Evolutionary conservation across 805 yeast species (phyloP).

Genomic region (Myxozyma monticola): DNA sequence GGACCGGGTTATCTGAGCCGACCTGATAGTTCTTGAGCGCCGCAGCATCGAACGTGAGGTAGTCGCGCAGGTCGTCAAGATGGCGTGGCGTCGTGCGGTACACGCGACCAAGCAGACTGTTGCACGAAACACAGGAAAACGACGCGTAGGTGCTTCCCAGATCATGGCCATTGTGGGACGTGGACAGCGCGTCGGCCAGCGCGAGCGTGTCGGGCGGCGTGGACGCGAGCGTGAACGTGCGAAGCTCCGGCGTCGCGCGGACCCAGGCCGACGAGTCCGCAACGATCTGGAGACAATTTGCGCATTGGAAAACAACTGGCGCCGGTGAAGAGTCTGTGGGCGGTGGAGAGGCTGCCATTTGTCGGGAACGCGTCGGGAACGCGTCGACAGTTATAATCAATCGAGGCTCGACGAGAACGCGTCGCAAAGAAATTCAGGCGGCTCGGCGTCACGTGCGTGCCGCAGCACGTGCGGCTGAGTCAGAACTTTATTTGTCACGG

Average conservation of each 20-base stretch:
- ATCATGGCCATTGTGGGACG: slow-evolving; percentile 30
- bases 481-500: too few relatives aligned
- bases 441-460: too few relatives aligned
- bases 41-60: slow-evolving; percentile 31
- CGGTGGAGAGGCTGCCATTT: too few relatives aligned
- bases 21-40: slow-evolving; percentile 32
- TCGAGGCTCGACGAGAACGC: too few relatives aligned
- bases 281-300: slow-evolving; percentile 31
- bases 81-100: slow-evolving; percentile 34
- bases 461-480: too few relatives aligned
- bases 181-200: slow-evolving; percentile 9
- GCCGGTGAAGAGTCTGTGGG: too few relatives aligned
- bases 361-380: too few relatives aligned
- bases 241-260: slow-evolving; percentile 28
- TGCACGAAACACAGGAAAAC: slow-evolving; percentile 30
- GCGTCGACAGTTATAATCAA: too few relatives aligned
- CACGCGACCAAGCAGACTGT: slow-evolving; percentile 30
- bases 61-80: slow-evolving; percentile 34
- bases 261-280: slow-evolving; percentile 36
- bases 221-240: slow-evolving; percentile 30
- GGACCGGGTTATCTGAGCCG: slow-evolving; percentile 27
- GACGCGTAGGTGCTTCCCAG: slow-evolving; percentile 31
- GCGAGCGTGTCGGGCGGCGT: slow-evolving; percentile 25
- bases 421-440: too few relatives aligned
- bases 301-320: slow-evolving; percentile 37